Percentiles rank a stretch among this genome's conserved stretches.
Conservation (phyloP, 805 yeast genomes). For the Clavispora asparagi region DNA sequence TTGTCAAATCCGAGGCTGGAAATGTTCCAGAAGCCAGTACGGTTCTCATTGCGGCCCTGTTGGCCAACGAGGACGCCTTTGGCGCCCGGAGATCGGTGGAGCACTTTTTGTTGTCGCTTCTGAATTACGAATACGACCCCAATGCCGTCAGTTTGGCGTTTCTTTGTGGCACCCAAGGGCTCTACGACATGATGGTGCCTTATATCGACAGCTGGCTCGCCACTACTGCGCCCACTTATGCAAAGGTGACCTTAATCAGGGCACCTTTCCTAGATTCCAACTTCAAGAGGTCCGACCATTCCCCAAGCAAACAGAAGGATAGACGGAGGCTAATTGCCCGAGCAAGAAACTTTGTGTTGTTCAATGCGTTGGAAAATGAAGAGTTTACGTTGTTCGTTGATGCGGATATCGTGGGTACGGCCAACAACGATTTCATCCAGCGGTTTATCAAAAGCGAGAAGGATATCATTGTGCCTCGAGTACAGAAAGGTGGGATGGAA, state of each 20-base stretch:
- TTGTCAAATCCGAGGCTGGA: not conserved
- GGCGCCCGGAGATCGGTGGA: slow-evolving; percentile 29
- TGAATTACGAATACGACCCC: slow-evolving; percentile 20
- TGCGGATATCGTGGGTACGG: slow-evolving; percentile 27
- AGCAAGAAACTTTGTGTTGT: slow-evolving; percentile 30
- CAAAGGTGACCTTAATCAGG: slow-evolving; percentile 8
- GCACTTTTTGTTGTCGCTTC: slow-evolving; percentile 28
- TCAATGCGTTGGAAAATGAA: slow-evolving; percentile 23
- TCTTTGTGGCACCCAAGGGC: slow-evolving; percentile 24
- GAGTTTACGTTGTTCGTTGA: slow-evolving; percentile 33
- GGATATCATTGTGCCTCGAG: slow-evolving; percentile 36
- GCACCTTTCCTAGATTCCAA: slow-evolving; percentile 10
- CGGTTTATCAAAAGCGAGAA: slow-evolving; percentile 23
- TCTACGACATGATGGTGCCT: slow-evolving; percentile 17
- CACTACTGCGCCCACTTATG: slow-evolving; percentile 2
- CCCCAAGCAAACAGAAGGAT: slow-evolving; percentile 21
- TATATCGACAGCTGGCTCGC: slow-evolving; percentile 13
- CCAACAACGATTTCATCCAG: slow-evolving; percentile 18
- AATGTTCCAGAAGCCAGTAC: slow-evolving; percentile 1
- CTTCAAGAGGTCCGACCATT: slow-evolving; percentile 8
- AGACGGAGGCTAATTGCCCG: slow-evolving; percentile 34
- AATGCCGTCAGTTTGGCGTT: slow-evolving; percentile 21
- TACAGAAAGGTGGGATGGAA: slow-evolving; percentile 17
- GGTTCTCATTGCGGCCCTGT: slow-evolving; percentile 17
- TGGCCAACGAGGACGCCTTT: slow-evolving; percentile 29